A percentile compares a stretch with the other conserved stretches of the same genome.
Conservation (phyloP, 2,329 filamentous ascomycete genomes). For the Fusarium metavorans region DNA sequence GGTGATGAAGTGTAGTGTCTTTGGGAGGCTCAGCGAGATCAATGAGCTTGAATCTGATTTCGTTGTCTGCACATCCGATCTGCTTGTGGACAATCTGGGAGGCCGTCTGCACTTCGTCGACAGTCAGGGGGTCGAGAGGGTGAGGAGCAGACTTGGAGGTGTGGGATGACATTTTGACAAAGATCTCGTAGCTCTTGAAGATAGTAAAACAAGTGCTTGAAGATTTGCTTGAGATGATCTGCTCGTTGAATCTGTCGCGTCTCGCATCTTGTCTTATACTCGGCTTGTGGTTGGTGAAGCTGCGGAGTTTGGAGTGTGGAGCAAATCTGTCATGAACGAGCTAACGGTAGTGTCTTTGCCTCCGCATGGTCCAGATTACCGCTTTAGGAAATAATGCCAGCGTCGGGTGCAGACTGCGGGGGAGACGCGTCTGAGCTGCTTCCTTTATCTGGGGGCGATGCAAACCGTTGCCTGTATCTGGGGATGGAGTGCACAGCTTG, state of each 20-base stretch:
- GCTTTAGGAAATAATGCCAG: neutral
- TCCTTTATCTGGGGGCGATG: neutral
- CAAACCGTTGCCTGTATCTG: neutral
- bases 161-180: constrained; percentile 2
- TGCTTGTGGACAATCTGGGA: neutral
- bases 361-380: neutral
- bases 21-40: constrained; percentile 22
- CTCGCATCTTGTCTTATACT: constrained; percentile 1
- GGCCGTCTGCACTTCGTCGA: constrained; percentile 11
- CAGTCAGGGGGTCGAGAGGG: constrained; percentile 21
- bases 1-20: neutral
- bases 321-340: neutral
- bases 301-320: neutral
- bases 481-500: neutral
- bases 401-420: neutral
- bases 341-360: neutral
- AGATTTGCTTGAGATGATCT: neutral
- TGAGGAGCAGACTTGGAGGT: constrained; percentile 8
- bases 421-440: neutral
- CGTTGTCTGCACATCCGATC: neutral
- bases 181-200: neutral
- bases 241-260: neutral
- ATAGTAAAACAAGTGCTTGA: neutral
- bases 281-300: neutral
- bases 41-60: constrained; percentile 22